phyloP scores from a whole-genome alignment of 148 eudicot genomes.

The Nepenthes gracilis region DNA sequence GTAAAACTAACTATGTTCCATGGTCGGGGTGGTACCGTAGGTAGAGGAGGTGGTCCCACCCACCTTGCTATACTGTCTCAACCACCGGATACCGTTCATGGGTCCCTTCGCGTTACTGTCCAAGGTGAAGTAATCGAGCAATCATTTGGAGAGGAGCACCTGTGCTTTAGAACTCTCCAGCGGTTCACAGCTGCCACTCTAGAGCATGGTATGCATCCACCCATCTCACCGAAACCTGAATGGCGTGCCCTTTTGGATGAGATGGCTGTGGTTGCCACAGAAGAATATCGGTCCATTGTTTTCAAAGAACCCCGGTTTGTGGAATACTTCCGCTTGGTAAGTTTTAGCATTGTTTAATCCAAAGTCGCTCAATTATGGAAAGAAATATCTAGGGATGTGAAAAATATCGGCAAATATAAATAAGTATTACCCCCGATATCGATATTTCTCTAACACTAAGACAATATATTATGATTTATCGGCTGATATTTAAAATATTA shows the following conservation, averaged over 20 bases:
- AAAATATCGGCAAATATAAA: no score
- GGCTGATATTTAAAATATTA: no score
- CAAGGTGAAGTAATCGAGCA: slow-evolving; percentile 99
- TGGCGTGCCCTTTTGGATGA: slow-evolving; percentile 93
- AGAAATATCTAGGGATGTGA: no score
- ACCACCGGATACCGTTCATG: slow-evolving; percentile 86
- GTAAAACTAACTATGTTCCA: slow-evolving; percentile 95
- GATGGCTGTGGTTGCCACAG: slow-evolving; percentile 70
- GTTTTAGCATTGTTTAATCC: slow-evolving; percentile 10
- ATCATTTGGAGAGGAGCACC: slow-evolving; percentile 89
- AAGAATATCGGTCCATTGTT: slow-evolving; percentile 80
- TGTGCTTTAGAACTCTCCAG: slow-evolving; percentile 96
- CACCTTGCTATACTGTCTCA: slow-evolving; percentile 98
- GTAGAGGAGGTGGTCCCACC: slow-evolving; percentile 98
- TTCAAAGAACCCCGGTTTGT: slow-evolving; percentile 92
- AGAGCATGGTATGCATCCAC: slow-evolving; percentile 98
- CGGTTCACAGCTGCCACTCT: slow-evolving; percentile 95
- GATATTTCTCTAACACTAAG: no score
- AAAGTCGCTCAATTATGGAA: no score
- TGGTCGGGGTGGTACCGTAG: slow-evolving; percentile 98
- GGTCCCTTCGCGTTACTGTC: slow-evolving; percentile 90
- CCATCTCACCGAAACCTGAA: slow-evolving; percentile 81
- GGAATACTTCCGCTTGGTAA: slow-evolving; percentile 92
- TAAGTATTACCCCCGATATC: no score
- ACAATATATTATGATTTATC: no score